Percentiles rank a stretch among this genome's conserved stretches.
These are phyloP conservation scores for Botrytis fabae DNA, from an alignment of 2,329 filamentous ascomycete genomes.

Conservation along the genomic window DNA sequence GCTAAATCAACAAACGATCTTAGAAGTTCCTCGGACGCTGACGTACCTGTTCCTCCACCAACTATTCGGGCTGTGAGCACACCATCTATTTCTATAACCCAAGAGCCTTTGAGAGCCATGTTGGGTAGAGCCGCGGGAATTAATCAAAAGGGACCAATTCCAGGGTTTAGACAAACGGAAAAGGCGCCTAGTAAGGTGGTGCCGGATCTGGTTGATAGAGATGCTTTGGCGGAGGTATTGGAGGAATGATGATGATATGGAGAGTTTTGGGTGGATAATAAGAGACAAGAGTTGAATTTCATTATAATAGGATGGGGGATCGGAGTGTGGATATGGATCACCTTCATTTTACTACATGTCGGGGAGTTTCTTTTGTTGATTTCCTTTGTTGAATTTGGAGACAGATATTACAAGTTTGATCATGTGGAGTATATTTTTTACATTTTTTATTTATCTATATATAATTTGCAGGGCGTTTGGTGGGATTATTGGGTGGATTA, in stretches of 20 bases:
- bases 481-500: not conserved
- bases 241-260: conserved; percentile 25
- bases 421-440: not conserved
- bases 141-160: conserved; percentile 74
- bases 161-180: conserved; percentile 60
- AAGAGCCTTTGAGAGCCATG: conserved; percentile 47
- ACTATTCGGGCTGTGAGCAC: conserved; percentile 38
- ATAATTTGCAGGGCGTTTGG: conserved; percentile 1
- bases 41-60: conserved; percentile 2
- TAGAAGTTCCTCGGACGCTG: conserved; percentile 19
- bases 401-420: not conserved
- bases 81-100: conserved; percentile 35
- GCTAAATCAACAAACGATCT: conserved; percentile 39
- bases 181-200: conserved; percentile 38
- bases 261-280: not conserved
- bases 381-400: not conserved
- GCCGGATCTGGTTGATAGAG: conserved; percentile 36
- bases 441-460: not conserved
- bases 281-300: not conserved
- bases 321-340: not conserved
- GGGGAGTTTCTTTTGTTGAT: not conserved
- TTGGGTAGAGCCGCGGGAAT: conserved; percentile 65
- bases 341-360: not conserved
- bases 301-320: not conserved
- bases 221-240: conserved; percentile 37